Evolutionary conservation across 345 rosid species (phyloP).

Genomic region (Rhodamnia argentea): DNA sequence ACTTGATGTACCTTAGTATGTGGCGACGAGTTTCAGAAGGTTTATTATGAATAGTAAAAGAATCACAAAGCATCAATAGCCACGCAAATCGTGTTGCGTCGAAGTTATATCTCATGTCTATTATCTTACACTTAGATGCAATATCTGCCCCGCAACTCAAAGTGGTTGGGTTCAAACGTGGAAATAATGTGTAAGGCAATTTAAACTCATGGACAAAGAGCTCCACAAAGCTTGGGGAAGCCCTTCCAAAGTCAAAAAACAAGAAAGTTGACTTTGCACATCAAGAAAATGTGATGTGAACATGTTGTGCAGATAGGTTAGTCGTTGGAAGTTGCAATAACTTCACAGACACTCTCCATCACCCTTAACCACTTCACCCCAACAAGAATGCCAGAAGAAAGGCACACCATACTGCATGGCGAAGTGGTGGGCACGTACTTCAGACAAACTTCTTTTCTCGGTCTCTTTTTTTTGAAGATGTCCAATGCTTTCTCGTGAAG

Average conservation of each 20-base stretch:
- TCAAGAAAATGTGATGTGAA: background rate
- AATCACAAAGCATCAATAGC: background rate
- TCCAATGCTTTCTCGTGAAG: background rate
- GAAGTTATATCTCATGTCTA: background rate
- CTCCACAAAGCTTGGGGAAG: background rate
- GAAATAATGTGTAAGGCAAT: background rate
- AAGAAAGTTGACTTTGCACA: background rate
- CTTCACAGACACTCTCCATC: background rate
- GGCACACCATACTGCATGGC: background rate
- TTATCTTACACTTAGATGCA: background rate
- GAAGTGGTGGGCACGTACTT: background rate
- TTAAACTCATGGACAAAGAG: background rate
- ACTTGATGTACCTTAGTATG: background rate
- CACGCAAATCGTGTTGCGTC: background rate
- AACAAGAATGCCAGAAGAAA: background rate
- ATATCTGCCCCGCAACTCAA: background rate
- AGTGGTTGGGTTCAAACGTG: background rate
- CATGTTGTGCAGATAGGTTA: background rate
- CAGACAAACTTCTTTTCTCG: background rate
- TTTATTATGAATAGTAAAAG: background rate
- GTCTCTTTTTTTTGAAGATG: background rate
- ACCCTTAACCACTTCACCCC: no score
- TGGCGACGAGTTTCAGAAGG: background rate
- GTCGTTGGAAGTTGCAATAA: background rate
- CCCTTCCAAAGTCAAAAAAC: background rate